Conservation (phyloP, 176 grass and related monocot species). For the Aegilops longissima region DNA sequence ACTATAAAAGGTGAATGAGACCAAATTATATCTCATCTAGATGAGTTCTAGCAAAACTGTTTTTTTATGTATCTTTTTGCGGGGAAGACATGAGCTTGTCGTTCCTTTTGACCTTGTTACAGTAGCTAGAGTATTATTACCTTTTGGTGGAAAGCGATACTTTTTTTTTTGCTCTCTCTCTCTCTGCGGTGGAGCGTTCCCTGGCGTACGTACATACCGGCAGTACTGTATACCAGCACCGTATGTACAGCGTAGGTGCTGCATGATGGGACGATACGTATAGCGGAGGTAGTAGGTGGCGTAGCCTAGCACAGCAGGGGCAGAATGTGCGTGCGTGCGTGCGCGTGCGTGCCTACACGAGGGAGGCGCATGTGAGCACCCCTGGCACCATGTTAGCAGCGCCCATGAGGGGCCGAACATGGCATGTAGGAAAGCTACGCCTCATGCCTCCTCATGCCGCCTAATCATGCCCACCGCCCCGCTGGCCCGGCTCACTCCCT, state of each 20-base stretch:
- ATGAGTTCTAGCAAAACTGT: too few species aligned
- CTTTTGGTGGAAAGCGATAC: too few species aligned
- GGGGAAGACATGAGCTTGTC: too few species aligned
- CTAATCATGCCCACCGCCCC: constrained; percentile 5
- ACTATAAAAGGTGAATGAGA: too few species aligned
- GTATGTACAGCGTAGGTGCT: neutral
- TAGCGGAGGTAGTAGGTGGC: neutral
- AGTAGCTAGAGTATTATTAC: too few species aligned
- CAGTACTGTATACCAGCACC: too few species aligned
- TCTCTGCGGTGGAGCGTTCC: neutral
- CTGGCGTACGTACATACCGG: neutral
- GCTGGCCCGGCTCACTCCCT: neutral
- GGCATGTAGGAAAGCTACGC: neutral
- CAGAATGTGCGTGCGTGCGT: constrained; percentile 8
- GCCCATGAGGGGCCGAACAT: constrained; percentile 15
- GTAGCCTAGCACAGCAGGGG: neutral
- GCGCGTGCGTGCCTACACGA: neutral
- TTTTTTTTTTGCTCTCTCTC: too few species aligned
- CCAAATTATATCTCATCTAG: too few species aligned
- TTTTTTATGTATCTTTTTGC: too few species aligned
- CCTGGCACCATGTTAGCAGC: constrained; percentile 13
- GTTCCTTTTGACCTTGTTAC: too few species aligned
- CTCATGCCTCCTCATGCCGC: neutral
- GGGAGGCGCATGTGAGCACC: neutral
- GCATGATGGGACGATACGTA: neutral